Base-by-base conservation (phyloP, 2,329 filamentous ascomycete genomes). In the Chaetomium strumarium region DNA sequence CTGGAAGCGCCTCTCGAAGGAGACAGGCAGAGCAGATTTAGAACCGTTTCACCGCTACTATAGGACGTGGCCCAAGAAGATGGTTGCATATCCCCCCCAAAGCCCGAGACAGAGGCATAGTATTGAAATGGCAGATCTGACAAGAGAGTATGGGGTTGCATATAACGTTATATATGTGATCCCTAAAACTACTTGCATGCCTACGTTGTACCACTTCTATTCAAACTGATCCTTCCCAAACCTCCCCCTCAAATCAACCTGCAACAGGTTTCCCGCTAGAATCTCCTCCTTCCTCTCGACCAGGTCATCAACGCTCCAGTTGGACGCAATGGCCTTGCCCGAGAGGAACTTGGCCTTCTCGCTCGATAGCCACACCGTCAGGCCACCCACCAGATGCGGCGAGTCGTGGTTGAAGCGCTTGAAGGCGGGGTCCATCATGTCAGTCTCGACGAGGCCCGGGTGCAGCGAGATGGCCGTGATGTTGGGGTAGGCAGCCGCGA, bases 371-470 rank as follows among this genome's bases (percentile, higher is more conserved):
- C 47, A 49, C 17, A 49, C 47, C 2, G 47, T 14, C 16, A 42
- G 5, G 2, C 47, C 47, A 6, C 47, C 47, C 6, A 49, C 31
- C 17, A 49, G 31, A 8, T 17, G 38, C 9, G 47, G 47, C 31
- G 47, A 17, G 30, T 49, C 47, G 17, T 17, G 17, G 8, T 34
- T 17, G 31, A 49, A 49, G 1, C n/a, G 16, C 8, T 8, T 13
- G 39, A 49, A 49, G 3, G 16, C 17, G 5, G 24, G 17, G 17
- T 12, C 13, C 13, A 33, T 19, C 47, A 49, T 49, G 30, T 49
- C 47, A 9, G 47, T 49, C 29, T 49, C 39, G 30, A 49, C 47
- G 14, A 49, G 39, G 29, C 47, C 47, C 17, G 47, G 47, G 47
- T 49, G 47, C 47, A 49, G 19, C 16, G 17, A 10, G 10, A 49